phyloP scores from a whole-genome alignment of 2,329 filamentous ascomycete genomes.

The Penicillium paneum region DNA sequence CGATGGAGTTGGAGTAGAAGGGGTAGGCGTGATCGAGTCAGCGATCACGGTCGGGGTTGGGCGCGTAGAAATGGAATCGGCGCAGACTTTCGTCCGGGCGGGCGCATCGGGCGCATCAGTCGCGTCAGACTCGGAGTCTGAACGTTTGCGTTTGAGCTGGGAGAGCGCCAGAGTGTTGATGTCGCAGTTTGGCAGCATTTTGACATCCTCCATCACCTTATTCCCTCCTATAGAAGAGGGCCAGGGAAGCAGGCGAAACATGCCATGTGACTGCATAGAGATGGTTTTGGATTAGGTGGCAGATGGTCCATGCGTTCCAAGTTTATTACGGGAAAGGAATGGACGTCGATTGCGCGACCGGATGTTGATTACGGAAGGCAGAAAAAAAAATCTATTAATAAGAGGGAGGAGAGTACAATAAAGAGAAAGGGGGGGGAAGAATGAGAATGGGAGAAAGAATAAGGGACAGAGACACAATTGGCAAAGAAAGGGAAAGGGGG shows the following conservation, averaged over 20 bases:
- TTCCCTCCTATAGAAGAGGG: conserved; percentile 45
- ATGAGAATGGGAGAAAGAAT: conserved; percentile 19
- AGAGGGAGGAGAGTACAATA: conserved; percentile 9
- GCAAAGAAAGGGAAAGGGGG: conserved; percentile 5
- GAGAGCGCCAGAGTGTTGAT: conserved; percentile 35
- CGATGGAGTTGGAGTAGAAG: conserved; percentile 6
- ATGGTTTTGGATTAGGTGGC: conserved; percentile 12
- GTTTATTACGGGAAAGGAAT: conserved; percentile 21
- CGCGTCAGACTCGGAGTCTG: conserved; percentile 51
- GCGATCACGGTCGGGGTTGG: conserved; percentile 8
- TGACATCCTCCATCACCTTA: conserved; percentile 46
- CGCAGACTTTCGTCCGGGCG: conserved; percentile 32
- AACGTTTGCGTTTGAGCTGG: conserved; percentile 59
- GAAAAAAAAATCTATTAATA: conserved; percentile 13
- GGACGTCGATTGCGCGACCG: conserved; percentile 21
- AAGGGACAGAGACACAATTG: conserved; percentile 2
- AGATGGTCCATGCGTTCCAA: conserved; percentile 17
- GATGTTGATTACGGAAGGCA: conserved; percentile 19
- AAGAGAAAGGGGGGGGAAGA: conserved; percentile 6
- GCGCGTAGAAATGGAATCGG: conserved; percentile 20
- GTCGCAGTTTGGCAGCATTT: conserved; percentile 39
- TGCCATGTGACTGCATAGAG: conserved; percentile 43
- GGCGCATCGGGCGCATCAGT: conserved; percentile 34
- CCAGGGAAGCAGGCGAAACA: conserved; percentile 50
- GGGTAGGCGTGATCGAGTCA: conserved; percentile 1